Evolutionary conservation across 192 early-diverging fungal species (phyloP).

Genomic region (Diversispora epigaea): DNA sequence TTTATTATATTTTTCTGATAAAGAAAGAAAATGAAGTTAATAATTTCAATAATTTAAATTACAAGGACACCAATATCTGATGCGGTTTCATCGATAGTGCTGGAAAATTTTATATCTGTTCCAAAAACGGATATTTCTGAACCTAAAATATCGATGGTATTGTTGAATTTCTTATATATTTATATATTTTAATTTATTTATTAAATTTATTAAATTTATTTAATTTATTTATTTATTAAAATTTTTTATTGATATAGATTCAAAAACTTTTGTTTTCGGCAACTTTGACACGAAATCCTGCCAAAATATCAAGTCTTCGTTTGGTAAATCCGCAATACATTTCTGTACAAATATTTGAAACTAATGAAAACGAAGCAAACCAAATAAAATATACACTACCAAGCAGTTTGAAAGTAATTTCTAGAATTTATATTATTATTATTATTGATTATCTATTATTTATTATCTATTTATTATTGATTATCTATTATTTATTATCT

Average conservation of each 20-base stretch:
- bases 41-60: background rate
- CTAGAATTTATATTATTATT: background rate
- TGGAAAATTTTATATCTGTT: constrained; percentile 44
- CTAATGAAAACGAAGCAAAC: constrained; percentile 43
- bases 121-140: constrained; percentile 52
- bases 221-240: too few relatives aligned
- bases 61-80: constrained; percentile 37
- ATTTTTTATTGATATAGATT: constrained; percentile 41
- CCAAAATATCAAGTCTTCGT: constrained; percentile 83
- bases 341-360: constrained; percentile 56
- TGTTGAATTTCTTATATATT: background rate
- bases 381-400: constrained; percentile 54
- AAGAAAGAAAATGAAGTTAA: background rate
- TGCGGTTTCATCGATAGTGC: constrained; percentile 49
- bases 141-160: constrained; percentile 47
- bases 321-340: constrained; percentile 84
- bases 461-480: too few relatives aligned
- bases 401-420: constrained; percentile 50
- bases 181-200: too few relatives aligned
- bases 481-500: too few relatives aligned
- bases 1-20: background rate
- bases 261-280: constrained; percentile 97
- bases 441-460: too few relatives aligned
- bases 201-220: too few relatives aligned
- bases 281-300: constrained; percentile 90